These are phyloP conservation scores for Xenosphaeropsis pyriputrescens DNA, from an alignment of 2,329 filamentous ascomycete genomes.

Conservation along the genomic window DNA sequence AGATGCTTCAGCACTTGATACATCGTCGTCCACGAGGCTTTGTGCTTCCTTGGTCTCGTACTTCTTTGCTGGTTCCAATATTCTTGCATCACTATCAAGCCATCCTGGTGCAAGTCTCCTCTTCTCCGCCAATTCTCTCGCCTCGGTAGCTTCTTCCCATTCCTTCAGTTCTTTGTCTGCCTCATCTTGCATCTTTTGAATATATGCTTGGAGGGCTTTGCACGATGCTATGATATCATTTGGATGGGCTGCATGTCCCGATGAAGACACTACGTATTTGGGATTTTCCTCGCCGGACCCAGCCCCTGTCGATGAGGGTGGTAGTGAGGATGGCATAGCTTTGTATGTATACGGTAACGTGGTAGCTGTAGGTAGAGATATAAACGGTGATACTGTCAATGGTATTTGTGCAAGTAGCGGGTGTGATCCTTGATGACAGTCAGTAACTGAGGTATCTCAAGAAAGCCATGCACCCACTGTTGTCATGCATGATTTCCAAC, in stretches of 20 bases:
- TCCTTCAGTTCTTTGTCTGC: conserved; percentile 51
- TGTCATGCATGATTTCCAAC: conserved; percentile 13
- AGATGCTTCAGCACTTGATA: conserved; percentile 16
- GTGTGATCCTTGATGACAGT: conserved; percentile 48
- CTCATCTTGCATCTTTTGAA: conserved; percentile 53
- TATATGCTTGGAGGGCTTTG: conserved; percentile 59
- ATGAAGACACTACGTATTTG: conserved; percentile 63
- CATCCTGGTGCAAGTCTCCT: conserved; percentile 66
- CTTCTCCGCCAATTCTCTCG: conserved; percentile 64
- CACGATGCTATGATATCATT: conserved; percentile 77
- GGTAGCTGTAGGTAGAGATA: conserved; percentile 76
- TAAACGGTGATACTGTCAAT: conserved; percentile 85
- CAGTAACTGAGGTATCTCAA: neutral
- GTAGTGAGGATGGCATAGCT: conserved; percentile 72
- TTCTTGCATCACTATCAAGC: conserved; percentile 57
- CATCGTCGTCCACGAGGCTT: conserved; percentile 16
- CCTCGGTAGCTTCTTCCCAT: conserved; percentile 53
- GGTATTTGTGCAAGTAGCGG: conserved; percentile 85
- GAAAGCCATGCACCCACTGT: conserved; percentile 7
- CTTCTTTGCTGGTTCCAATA: conserved; percentile 52
- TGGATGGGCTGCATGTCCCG: conserved; percentile 73
- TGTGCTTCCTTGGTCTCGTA: conserved; percentile 8
- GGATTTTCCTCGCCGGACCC: conserved; percentile 30
- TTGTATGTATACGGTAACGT: conserved; percentile 96
- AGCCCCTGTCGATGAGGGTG: conserved; percentile 46